Percentiles rank a stretch among this genome's conserved stretches.
Conservation (phyloP, 441 rosid genomes). For the Bruguiera hainesii region DNA sequence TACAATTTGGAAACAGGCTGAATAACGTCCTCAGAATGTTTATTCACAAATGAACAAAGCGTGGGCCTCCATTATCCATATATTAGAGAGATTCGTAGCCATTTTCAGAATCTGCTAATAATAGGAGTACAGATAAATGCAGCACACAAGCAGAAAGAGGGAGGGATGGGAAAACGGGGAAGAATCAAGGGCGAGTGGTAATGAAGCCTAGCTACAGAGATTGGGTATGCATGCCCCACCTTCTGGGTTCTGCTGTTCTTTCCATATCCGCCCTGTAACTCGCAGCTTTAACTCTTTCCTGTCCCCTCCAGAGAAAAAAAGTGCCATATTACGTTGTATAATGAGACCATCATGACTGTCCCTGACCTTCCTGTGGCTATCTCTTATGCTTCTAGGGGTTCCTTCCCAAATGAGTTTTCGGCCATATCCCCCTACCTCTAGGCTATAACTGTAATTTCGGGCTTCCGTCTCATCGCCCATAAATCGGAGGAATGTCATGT, state of each 20-base stretch:
- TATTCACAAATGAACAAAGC: constrained; percentile 26
- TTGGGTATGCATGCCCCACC: constrained; percentile 86
- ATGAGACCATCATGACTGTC: constrained; percentile 94
- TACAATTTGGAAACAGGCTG: too few species aligned
- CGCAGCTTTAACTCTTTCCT: constrained; percentile 90
- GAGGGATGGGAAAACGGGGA: not conserved
- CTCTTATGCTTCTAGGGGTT: constrained; percentile 81
- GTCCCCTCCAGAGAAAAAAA: constrained; percentile 96
- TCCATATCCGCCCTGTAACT: constrained; percentile 94
- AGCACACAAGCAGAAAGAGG: constrained; percentile 8
- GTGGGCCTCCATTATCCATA: constrained; percentile 26
- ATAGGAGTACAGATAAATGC: constrained; percentile 15
- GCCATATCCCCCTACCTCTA: constrained; percentile 91
- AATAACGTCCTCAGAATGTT: constrained; percentile 3
- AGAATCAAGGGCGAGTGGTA: not conserved
- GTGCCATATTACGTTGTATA: constrained; percentile 89
- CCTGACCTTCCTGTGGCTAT: constrained; percentile 86
- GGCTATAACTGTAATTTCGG: constrained; percentile 81
- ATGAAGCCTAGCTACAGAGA: constrained; percentile 49
- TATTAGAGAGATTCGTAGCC: constrained; percentile 21
- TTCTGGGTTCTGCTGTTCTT: constrained; percentile 86
- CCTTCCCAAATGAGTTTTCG: constrained; percentile 93
- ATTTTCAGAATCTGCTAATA: constrained; percentile 16
- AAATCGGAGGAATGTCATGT: constrained; percentile 89
- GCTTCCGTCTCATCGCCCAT: constrained; percentile 92